Conservation (phyloP, 345 rosid genomes). For the Arabidopsis arenosa region DNA sequence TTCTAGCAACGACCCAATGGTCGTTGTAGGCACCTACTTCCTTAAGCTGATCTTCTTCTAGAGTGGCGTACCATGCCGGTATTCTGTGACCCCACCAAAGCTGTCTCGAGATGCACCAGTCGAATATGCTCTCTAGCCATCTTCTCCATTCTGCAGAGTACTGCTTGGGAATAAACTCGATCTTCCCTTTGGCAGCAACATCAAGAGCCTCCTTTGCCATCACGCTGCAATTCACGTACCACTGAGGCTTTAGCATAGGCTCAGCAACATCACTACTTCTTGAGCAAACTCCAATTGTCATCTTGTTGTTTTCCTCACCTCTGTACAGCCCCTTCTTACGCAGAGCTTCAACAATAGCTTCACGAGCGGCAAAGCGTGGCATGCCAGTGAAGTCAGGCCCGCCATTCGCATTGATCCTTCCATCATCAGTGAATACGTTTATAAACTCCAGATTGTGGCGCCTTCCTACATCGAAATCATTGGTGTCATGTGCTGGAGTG, state of each 20-base stretch:
- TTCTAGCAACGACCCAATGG: conserved; percentile 87
- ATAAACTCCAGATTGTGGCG: conserved; percentile 76
- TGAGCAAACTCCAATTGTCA: conserved; percentile 87
- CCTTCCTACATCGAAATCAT: conserved; percentile 86
- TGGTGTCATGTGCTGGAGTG: conserved; percentile 89
- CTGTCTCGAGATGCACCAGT: conserved; percentile 98
- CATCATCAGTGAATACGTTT: conserved; percentile 20
- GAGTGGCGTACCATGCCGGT: conserved; percentile 90
- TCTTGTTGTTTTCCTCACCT: conserved; percentile 57
- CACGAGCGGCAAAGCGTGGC: no score
- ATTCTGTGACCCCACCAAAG: conserved; percentile 99
- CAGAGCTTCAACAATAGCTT: no score
- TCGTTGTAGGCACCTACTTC: conserved; percentile 80
- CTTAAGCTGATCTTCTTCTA: conserved; percentile 76
- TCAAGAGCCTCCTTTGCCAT: conserved; percentile 85
- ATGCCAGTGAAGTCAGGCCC: no score
- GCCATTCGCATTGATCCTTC: no score
- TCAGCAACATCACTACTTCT: conserved; percentile 85
- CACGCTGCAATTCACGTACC: conserved; percentile 76
- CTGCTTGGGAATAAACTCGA: conserved; percentile 87
- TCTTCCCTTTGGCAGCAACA: conserved; percentile 63
- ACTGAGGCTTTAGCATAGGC: conserved; percentile 93
- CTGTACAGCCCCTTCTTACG: no score
- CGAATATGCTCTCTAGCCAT: conserved; percentile 96
- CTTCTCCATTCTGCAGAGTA: conserved; percentile 94